Evolutionary conservation across 495 filamentous ascomycete genomes (phyloP).

Genomic region (Aspergillus sparsus): DNA sequence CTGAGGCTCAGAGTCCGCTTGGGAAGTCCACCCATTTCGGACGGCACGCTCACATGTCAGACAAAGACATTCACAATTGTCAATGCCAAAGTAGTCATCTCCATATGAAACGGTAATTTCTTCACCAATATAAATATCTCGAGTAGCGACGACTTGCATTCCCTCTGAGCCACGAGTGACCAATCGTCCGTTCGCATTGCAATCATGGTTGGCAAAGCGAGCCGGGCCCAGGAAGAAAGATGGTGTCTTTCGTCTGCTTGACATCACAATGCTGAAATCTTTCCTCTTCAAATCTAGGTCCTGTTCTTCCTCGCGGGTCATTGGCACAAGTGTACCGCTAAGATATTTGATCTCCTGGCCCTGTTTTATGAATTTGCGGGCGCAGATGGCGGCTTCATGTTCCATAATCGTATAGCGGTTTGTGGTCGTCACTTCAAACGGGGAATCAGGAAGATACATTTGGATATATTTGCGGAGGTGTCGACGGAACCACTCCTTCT

Average conservation of each 20-base stretch:
- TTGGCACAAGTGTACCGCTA: constrained; percentile 80
- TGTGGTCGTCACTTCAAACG: constrained; percentile 90
- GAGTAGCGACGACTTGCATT: constrained; percentile 80
- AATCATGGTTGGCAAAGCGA: constrained; percentile 97
- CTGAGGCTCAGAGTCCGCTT: constrained; percentile 38
- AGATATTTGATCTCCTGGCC: constrained; percentile 90
- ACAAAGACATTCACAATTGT: constrained; percentile 95
- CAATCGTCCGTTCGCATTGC: constrained; percentile 85
- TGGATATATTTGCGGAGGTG: constrained; percentile 90
- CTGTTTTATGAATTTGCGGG: constrained; percentile 71
- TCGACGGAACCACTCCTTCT: constrained; percentile 82
- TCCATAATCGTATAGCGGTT: constrained; percentile 92
- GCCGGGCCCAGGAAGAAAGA: constrained; percentile 93
- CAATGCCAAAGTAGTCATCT: constrained; percentile 91
- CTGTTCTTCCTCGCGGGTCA: constrained; percentile 87
- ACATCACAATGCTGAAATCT: constrained; percentile 96
- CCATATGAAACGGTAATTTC: constrained; percentile 96
- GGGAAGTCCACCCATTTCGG: constrained; percentile 76
- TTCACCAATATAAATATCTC: constrained; percentile 81
- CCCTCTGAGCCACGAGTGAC: constrained; percentile 79
- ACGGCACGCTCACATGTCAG: constrained; percentile 75
- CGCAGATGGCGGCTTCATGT: constrained; percentile 86
- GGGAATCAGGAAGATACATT: constrained; percentile 89
- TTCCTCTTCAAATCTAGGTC: constrained; percentile 73
- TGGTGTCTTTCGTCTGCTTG: constrained; percentile 82